Base-by-base conservation (phyloP, 345 rosid genomes). In the Viola odorata region DNA sequence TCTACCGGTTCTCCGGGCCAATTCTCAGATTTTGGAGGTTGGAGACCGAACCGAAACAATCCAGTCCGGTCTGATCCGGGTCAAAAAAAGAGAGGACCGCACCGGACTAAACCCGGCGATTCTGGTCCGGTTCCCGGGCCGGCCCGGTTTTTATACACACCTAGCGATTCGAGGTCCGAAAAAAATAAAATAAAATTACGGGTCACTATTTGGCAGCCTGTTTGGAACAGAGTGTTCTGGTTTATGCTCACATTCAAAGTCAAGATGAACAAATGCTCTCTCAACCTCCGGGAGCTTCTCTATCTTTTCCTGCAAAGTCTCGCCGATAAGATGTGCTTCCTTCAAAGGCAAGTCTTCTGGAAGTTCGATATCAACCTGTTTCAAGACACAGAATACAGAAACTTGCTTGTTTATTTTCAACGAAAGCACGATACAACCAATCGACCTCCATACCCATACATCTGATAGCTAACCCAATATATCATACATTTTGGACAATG, bases 191-290 rank as follows among this genome's bases (percentile, higher is more conserved):
- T 41, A 41, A 1, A 6, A 6, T 42, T 42, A 42, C 11, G 58
- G 50, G n/a, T 65, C 63, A 55, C 57, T 87, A 51, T 64, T 76
- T 56, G 98, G 96, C 11, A 91, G 77, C 73, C 74, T 79, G 75
- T 45, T 85, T 48, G 85, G 83, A 61, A 91, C 71, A 8, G 82
- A 74, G 73, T 91, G 98, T 70, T 91, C 96, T 12, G 98, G 95
- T 69, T 88, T 91, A 68, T 91, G 96, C 16, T 83, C 86, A 10
- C 98, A 88, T 75, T 91, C 98, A 51, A 68, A 86, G 66, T 88
- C 98, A 3, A 91, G 82, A 82, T 91, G 98, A 57, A 91, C 98
- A 64, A 91, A 91, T 62, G 95, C 96, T 39, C 96, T 73, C 75
- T 91, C 96, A 6, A 91, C 96, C 77, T 86, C 91, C 23, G 87